phyloP scores from a whole-genome alignment of 1,139 yeast genomes.

The Candida pseudoviswanathii region DNA sequence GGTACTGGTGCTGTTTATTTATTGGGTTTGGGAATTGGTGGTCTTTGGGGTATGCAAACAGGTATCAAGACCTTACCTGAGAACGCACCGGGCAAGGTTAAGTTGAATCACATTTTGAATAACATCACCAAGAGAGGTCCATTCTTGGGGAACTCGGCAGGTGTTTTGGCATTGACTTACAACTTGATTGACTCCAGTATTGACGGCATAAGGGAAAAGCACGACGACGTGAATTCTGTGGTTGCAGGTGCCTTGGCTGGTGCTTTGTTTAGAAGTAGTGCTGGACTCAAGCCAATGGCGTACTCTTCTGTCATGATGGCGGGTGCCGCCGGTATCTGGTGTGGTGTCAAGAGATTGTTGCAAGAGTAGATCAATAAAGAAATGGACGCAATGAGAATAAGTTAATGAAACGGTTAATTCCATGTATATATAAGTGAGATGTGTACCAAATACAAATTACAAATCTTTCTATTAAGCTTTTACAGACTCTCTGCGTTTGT shows the following conservation, averaged over 20 bases:
- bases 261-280: slow-evolving; percentile 83
- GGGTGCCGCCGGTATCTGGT: slow-evolving; percentile 91
- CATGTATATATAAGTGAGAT: slow-evolving; percentile 5
- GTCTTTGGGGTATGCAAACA: slow-evolving; percentile 83
- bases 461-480: slow-evolving; percentile 1
- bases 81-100: slow-evolving; percentile 71
- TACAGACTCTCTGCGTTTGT: neutral
- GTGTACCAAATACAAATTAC: neutral
- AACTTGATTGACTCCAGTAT: slow-evolving; percentile 80
- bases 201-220: slow-evolving; percentile 82
- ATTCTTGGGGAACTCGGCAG: slow-evolving; percentile 90
- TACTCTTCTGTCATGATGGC: slow-evolving; percentile 86
- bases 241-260: slow-evolving; percentile 93
- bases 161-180: slow-evolving; percentile 88
- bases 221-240: slow-evolving; percentile 81
- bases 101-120: slow-evolving; percentile 86
- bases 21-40: slow-evolving; percentile 79
- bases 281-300: slow-evolving; percentile 86
- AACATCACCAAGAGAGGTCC: slow-evolving; percentile 96
- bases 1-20: slow-evolving; percentile 96
- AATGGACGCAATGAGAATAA: neutral
- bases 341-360: slow-evolving; percentile 67
- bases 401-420: neutral
- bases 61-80: slow-evolving; percentile 79
- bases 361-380: slow-evolving; percentile 18